Percentiles rank a stretch among this genome's conserved stretches.
phyloP scores from a whole-genome alignment of 148 eudicot species.

The Fagopyrum homotropicum region DNA sequence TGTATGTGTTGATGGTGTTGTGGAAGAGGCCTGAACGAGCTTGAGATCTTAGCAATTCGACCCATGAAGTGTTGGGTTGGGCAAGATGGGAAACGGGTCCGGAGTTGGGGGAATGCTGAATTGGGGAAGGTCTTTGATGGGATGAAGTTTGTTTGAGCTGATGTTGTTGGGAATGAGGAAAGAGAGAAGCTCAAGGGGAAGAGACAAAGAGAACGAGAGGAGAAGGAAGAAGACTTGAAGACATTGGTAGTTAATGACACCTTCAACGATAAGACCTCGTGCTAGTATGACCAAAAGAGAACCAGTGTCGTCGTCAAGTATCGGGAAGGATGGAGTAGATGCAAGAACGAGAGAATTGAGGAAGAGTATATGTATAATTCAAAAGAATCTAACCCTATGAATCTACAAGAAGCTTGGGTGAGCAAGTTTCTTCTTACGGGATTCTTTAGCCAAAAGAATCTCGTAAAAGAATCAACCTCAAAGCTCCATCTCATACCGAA shows the following conservation, averaged over 20 bases:
- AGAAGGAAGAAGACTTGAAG: not conserved
- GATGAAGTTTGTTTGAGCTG: not conserved
- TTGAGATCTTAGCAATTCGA: slow-evolving; percentile 52
- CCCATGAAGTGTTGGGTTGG: slow-evolving; percentile 44
- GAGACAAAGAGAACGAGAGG: slow-evolving; percentile 3
- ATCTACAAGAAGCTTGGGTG: too few relatives aligned
- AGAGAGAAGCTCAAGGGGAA: not conserved
- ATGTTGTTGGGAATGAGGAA: not conserved
- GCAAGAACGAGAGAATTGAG: too few relatives aligned
- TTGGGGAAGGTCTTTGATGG: not conserved
- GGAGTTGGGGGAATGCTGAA: not conserved
- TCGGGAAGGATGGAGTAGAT: too few relatives aligned
- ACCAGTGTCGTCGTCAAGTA: too few relatives aligned
- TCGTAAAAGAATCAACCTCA: too few relatives aligned
- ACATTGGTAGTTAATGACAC: slow-evolving; percentile 3
- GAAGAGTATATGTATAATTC: too few relatives aligned
- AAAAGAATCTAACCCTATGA: too few relatives aligned
- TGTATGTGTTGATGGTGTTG: slow-evolving; percentile 60
- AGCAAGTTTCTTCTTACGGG: too few relatives aligned
- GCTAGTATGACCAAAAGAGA: too few relatives aligned
- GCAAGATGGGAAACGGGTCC: slow-evolving; percentile 27
- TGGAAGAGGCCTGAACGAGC: slow-evolving; percentile 42
- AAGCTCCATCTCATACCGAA: too few relatives aligned
- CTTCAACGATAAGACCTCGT: too few relatives aligned
- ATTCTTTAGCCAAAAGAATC: too few relatives aligned